Conservation (phyloP, 768 basidiomycete genomes). For the Agrocybe praecox region DNA sequence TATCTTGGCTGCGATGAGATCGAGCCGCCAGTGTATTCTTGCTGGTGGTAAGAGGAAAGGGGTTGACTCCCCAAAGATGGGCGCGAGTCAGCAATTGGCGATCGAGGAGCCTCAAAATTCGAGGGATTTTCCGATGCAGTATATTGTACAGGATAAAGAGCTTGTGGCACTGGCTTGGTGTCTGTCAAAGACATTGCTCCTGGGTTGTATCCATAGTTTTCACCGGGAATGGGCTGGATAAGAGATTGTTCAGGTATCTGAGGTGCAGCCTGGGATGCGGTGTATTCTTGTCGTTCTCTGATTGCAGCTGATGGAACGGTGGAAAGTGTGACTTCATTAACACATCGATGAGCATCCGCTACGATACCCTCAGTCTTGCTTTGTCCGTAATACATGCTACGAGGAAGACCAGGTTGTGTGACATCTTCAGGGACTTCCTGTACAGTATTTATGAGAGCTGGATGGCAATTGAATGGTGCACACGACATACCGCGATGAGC, state of each 20-base stretch:
- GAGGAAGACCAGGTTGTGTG: conserved; percentile 78
- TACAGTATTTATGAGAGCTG: neutral
- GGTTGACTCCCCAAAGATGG: conserved; percentile 1
- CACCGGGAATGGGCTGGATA: neutral
- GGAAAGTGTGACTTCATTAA: conserved; percentile 54
- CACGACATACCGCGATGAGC: conserved; percentile 40
- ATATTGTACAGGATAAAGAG: conserved; percentile 13
- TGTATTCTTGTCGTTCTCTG: conserved; percentile 22
- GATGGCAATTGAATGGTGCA: neutral
- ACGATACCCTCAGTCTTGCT: conserved; percentile 61
- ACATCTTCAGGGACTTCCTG: conserved; percentile 82
- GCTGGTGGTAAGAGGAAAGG: neutral
- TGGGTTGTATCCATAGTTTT: neutral
- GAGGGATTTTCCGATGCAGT: neutral
- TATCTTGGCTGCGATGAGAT: neutral
- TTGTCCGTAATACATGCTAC: conserved; percentile 73
- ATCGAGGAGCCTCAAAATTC: neutral
- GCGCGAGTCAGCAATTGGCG: neutral
- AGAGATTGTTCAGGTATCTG: neutral
- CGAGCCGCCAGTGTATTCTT: neutral
- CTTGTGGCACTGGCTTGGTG: conserved; percentile 19
- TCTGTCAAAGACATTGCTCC: conserved; percentile 4
- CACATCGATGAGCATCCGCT: conserved; percentile 59
- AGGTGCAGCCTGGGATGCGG: conserved; percentile 5
- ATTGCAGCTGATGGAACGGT: conserved; percentile 33